These are phyloP conservation scores for Physaria fendleri DNA, from an alignment of 345 rosid genomes.

Conservation along the genomic window DNA sequence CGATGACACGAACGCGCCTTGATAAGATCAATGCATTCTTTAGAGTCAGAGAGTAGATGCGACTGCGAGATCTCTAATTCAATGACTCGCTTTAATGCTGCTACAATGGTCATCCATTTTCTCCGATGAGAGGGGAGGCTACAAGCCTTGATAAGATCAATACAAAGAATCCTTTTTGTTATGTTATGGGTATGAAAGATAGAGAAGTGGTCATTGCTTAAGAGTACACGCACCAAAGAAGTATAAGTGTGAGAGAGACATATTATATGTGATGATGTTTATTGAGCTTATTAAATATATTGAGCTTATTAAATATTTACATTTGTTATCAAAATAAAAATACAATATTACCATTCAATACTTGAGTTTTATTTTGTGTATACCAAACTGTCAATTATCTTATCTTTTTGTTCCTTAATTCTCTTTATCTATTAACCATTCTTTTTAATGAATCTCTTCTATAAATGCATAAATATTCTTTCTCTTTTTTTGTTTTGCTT, in stretches of 20 bases:
- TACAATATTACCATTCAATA: not conserved
- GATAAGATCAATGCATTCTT: no score
- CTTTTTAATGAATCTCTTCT: not conserved
- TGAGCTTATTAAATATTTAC: not conserved
- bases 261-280: not conserved
- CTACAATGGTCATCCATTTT: no score
- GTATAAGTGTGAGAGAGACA: not conserved
- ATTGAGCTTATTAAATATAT: not conserved
- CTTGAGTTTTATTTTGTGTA: not conserved
- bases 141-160: no score
- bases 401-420: not conserved
- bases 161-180: not conserved
- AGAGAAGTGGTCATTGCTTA: not conserved
- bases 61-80: no score
- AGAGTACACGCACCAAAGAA: not conserved
- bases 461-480: not conserved
- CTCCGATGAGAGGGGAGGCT: no score
- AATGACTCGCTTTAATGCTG: no score
- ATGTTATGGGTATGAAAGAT: not conserved
- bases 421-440: conserved; percentile 9
- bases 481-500: not conserved
- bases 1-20: no score
- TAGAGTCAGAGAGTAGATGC: no score
- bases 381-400: not conserved
- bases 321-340: no score